Base-by-base conservation (phyloP, 1,284 basidiomycete genomes). In the Pseudozyma tsukubaensis region DNA sequence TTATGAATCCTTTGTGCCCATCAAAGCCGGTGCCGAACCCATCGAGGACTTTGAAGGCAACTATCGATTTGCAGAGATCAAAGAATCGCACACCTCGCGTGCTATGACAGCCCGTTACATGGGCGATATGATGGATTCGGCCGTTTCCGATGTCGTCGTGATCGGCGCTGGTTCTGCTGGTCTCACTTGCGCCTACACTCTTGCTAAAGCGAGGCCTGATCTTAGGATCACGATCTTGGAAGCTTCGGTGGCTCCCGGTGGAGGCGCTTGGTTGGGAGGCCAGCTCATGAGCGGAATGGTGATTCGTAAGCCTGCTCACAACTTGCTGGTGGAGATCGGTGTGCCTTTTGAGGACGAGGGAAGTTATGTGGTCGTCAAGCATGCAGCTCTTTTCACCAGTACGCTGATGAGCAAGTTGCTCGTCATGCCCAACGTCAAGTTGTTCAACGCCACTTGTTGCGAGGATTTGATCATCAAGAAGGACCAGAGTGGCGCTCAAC, bases 281-380 rank as follows among this genome's bases (percentile, higher is more conserved):
- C 92, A 94, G 85, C 86, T 93, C 54, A 92, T 93, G 92, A 90
- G 89, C 1, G 90, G 91, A 0, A 93, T 93, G 92, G 92, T 93
- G 50, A 90, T 93, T 59, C 90, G 92, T 68, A 93, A 93, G 86
- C 92, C 82, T 0, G 92, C 91, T 0, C 89, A 94, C 82, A 86
- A 87, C 55, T 91, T 94, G 87, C 87, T 94, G 50, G 85, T 86
- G 21, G 90, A 92, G 84, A 83, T 93, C 51, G 91, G 90, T 32
- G 89, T 94, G 18, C 89, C 90, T 0, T 93, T 90, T 83, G 92
- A 94, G 72, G 92, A 93, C 84, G 92, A 93, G 83, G 92, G 92
- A 51, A 75, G 88, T 39, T 93, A 82, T 57, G 84, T 85, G 12
- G 82, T 82, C 12, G 66, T 80, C 49, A 73, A 80, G 62, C 71